Conservation (phyloP, 768 basidiomycete species). For the Gloeopeniophorella convolvens region DNA sequence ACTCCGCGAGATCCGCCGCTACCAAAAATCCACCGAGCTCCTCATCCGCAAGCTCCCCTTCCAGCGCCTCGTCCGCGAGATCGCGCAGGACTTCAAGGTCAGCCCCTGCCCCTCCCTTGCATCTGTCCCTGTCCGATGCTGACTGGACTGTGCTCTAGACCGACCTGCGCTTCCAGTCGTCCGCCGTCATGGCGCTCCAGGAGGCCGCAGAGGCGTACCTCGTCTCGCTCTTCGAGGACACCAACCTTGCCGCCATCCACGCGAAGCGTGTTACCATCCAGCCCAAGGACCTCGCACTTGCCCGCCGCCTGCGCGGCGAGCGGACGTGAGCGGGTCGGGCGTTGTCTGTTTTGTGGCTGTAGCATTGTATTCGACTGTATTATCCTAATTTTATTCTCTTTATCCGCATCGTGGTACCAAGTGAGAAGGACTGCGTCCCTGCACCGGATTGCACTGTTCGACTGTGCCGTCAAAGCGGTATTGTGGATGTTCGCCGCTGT, state of each 20-base stretch:
- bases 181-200: constrained; percentile 56
- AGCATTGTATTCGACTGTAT: constrained; percentile 21
- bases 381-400: constrained; percentile 20
- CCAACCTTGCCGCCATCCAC: constrained; percentile 47
- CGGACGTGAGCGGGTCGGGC: constrained; percentile 27
- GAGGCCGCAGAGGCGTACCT: constrained; percentile 48
- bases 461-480: too few species aligned
- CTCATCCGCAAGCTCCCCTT: constrained; percentile 49
- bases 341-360: constrained; percentile 1
- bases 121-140: not conserved
- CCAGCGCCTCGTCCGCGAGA: constrained; percentile 60
- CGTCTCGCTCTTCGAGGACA: constrained; percentile 39
- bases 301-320: constrained; percentile 44
- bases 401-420: not conserved
- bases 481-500: too few species aligned
- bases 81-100: constrained; percentile 62
- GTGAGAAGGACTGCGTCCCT: too few species aligned
- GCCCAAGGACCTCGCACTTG: constrained; percentile 49
- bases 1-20: constrained; percentile 34
- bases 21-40: constrained; percentile 36
- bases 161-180: constrained; percentile 59
- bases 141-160: constrained; percentile 28
- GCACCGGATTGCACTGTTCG: too few species aligned
- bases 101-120: not conserved
- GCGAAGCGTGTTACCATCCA: constrained; percentile 49